These are phyloP conservation scores for Nothophaeocryptopus gaeumannii DNA, from an alignment of 2,329 filamentous ascomycete species.

Conservation along the genomic window DNA sequence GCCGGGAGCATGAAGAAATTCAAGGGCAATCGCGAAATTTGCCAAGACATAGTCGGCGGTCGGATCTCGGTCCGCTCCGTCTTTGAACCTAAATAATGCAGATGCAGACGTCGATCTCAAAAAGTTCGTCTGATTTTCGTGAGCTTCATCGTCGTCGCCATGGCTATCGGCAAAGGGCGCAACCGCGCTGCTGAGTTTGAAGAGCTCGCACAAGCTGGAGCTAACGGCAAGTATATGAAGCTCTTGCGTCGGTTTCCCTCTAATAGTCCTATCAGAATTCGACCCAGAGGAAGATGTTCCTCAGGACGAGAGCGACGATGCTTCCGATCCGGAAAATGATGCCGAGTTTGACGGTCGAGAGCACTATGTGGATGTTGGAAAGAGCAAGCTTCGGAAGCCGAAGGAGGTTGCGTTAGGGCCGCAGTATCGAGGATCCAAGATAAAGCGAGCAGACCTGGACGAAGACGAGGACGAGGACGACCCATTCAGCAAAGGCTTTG, in stretches of 20 bases:
- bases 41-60: too few relatives aligned
- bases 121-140: too few relatives aligned
- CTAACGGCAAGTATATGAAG: conserved; percentile 33
- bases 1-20: too few relatives aligned
- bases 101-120: too few relatives aligned
- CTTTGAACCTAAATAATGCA: too few relatives aligned
- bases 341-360: conserved; percentile 66
- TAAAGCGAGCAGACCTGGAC: conserved; percentile 67
- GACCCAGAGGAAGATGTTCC: conserved; percentile 65
- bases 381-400: conserved; percentile 77
- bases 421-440: conserved; percentile 73
- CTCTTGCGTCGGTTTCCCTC: background rate
- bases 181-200: conserved; percentile 32
- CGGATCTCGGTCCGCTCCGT: too few relatives aligned
- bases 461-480: conserved; percentile 53
- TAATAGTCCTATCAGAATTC: conserved; percentile 57
- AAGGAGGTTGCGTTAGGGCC: conserved; percentile 68
- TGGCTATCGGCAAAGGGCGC: conserved; percentile 28
- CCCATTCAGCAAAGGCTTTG: conserved; percentile 44
- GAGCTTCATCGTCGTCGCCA: conserved; percentile 6
- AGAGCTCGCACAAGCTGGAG: conserved; percentile 27
- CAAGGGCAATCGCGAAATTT: too few relatives aligned
- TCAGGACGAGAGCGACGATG: conserved; percentile 51
- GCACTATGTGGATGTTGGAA: conserved; percentile 79
- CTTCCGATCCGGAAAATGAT: conserved; percentile 50